Base-by-base conservation (phyloP, 1,284 basidiomycete species). In the Pseudozyma sp. region DNA sequence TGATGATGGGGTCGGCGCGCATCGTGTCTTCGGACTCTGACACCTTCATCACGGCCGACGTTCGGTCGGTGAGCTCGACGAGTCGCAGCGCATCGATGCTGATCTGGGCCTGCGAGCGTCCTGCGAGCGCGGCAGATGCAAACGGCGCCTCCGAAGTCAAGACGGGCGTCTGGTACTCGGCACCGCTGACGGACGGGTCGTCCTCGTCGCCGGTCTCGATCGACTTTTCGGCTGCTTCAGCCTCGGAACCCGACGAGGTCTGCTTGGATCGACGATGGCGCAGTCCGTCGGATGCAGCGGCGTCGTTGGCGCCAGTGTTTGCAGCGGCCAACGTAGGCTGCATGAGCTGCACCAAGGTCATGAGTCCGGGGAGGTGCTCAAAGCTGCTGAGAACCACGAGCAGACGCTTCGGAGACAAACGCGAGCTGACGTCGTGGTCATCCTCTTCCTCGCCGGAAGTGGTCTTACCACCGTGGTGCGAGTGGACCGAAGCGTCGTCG, bases 321-420 rank as follows among this genome's bases (percentile, higher is more conserved):
- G 71, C 71, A 19, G 67, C 63, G 3, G 72, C 68, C 7, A 75
- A 54, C 16, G 75, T 69, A 7, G 85, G 85, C 62, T 86, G 86
- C 52, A 88, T 84, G 54, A 88, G 85, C 65, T 87, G 86, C 16
- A 87, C 83, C 61, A 88, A 84, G 47, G 87, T 85, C 87, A 89
- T 88, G 66, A 87, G 85, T 1, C 87, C 85, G 0, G 87, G 86
- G 7, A 99, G 86, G 81, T 97, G 93, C 75, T 95, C 93, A 66
- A 97, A 88, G 84, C 90, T 92, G 84, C 94, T 93, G n/a, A 99
- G 88, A 16, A 98, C 90, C 67, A 97, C 90, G 0, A 92, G 89
- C 80, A 96, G 91, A 30, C 89, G 87, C 62, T 78, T 77, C 47
- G 63, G 63, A 29, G 51, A 66, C n/a, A 66, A 54, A 30, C 50